These are phyloP conservation scores for Crithidia brevicula DNA, from an alignment of 208 protist species.

Conservation along the genomic window DNA sequence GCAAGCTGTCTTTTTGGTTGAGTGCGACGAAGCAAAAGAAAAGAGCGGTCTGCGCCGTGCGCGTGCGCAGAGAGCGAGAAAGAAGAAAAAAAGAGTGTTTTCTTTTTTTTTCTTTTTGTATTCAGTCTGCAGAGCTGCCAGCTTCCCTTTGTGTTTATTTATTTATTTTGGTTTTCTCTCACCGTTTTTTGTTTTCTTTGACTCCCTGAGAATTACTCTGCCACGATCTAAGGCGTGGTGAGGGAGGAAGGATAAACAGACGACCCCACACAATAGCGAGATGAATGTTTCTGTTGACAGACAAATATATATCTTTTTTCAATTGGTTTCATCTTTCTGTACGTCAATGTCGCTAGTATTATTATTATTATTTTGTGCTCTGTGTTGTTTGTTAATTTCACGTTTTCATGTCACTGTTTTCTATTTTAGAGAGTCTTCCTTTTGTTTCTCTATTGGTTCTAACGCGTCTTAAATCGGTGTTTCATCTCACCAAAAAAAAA, in stretches of 20 bases:
- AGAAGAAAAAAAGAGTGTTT: not conserved
- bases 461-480: too few relatives aligned
- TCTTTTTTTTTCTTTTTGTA: not conserved
- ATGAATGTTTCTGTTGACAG: not conserved
- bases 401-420: not conserved
- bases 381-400: too few relatives aligned
- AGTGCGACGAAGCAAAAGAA: too few relatives aligned
- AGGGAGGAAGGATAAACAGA: not conserved
- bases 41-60: too few relatives aligned
- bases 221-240: not conserved
- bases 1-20: too few relatives aligned
- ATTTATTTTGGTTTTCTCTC: not conserved
- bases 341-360: not conserved
- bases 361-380: too few relatives aligned
- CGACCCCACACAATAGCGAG: not conserved
- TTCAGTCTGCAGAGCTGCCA: not conserved
- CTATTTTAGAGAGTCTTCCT: slow-evolving; percentile 2
- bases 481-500: slow-evolving; percentile 1
- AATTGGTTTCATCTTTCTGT: not conserved
- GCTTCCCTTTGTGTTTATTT: not conserved
- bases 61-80: too few relatives aligned
- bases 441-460: slow-evolving; percentile 10
- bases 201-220: not conserved
- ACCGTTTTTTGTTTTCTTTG: not conserved
- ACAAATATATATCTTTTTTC: not conserved